phyloP scores from a whole-genome alignment of 805 yeast species.

The Vanderwaltozyma tropicalis region DNA sequence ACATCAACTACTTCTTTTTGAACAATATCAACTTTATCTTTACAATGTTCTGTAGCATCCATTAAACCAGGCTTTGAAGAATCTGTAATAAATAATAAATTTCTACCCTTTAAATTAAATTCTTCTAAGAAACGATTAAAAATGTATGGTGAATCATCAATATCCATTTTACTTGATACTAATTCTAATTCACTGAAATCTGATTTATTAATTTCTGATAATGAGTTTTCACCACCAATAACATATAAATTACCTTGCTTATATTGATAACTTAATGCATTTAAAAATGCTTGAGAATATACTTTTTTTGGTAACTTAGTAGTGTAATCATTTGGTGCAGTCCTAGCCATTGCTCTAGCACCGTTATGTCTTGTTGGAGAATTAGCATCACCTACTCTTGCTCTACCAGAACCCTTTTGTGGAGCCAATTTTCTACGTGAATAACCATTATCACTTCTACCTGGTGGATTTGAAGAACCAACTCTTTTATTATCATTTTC shows the following conservation, averaged over 20 bases:
- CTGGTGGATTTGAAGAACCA: slow-evolving; percentile 78
- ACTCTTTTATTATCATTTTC: slow-evolving; percentile 87
- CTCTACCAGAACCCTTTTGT: slow-evolving; percentile 92
- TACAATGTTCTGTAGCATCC: slow-evolving; percentile 43
- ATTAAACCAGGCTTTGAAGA: slow-evolving; percentile 51
- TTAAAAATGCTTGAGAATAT: slow-evolving; percentile 65
- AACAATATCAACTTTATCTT: slow-evolving; percentile 50
- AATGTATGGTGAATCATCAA: slow-evolving; percentile 23
- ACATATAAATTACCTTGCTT: slow-evolving; percentile 62
- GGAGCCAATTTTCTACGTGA: slow-evolving; percentile 73
- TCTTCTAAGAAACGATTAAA: slow-evolving; percentile 37
- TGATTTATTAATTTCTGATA: slow-evolving; percentile 31
- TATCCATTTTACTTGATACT: neutral
- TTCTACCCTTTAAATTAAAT: slow-evolving; percentile 37
- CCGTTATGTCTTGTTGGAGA: slow-evolving; percentile 89
- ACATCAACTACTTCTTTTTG: slow-evolving; percentile 74
- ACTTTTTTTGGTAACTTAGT: slow-evolving; percentile 65
- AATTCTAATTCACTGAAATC: slow-evolving; percentile 5
- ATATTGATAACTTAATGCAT: slow-evolving; percentile 76
- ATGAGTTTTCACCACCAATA: slow-evolving; percentile 38
- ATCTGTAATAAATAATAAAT: slow-evolving; percentile 59
- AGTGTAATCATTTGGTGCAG: slow-evolving; percentile 82
- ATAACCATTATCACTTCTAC: slow-evolving; percentile 77
- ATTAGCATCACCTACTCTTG: slow-evolving; percentile 92
- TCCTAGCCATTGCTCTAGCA: slow-evolving; percentile 79